A percentile compares a stretch with the other conserved stretches of the same genome.
Evolutionary conservation across 1,139 yeast genomes (phyloP).

Genomic region (Hansenula lynferdii): DNA sequence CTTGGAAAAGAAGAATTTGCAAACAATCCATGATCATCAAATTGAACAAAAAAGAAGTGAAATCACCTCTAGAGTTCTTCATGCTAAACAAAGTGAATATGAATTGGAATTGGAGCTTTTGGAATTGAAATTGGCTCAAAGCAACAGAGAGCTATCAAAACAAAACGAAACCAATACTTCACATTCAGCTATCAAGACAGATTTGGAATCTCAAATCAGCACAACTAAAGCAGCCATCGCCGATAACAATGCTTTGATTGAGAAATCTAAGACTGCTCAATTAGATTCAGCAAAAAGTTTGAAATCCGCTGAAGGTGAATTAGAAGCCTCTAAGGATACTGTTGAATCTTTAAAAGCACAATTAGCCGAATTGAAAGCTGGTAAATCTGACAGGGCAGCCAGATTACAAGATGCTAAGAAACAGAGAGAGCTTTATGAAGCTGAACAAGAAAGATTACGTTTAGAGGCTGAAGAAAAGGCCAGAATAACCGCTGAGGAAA

Average conservation of each 20-base stretch:
- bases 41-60: constrained; percentile 19
- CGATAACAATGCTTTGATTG: constrained; percentile 28
- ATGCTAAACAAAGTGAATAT: constrained; percentile 22
- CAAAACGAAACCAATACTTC: constrained; percentile 15
- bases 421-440: constrained; percentile 30
- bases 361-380: constrained; percentile 38
- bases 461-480: constrained; percentile 14
- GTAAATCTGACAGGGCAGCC: constrained; percentile 37
- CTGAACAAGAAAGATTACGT: constrained; percentile 21
- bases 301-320: constrained; percentile 31
- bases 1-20: constrained; percentile 11
- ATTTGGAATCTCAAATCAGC: constrained; percentile 15
- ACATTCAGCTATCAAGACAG: constrained; percentile 12
- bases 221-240: constrained; percentile 14
- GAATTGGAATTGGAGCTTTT: constrained; percentile 18
- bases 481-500: constrained; percentile 2
- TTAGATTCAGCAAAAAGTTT: constrained; percentile 13
- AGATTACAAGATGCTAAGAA: constrained; percentile 39
- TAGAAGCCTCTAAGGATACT: constrained; percentile 19
- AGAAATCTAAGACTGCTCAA: constrained; percentile 37
- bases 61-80: constrained; percentile 19
- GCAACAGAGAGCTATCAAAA: constrained; percentile 19
- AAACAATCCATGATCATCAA: constrained; percentile 16
- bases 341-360: constrained; percentile 44
- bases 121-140: constrained; percentile 19